Percentiles rank a stretch among this genome's conserved stretches.
Evolutionary conservation across 2,329 filamentous ascomycete species (phyloP).

Genomic region (Lachnellula arida): DNA sequence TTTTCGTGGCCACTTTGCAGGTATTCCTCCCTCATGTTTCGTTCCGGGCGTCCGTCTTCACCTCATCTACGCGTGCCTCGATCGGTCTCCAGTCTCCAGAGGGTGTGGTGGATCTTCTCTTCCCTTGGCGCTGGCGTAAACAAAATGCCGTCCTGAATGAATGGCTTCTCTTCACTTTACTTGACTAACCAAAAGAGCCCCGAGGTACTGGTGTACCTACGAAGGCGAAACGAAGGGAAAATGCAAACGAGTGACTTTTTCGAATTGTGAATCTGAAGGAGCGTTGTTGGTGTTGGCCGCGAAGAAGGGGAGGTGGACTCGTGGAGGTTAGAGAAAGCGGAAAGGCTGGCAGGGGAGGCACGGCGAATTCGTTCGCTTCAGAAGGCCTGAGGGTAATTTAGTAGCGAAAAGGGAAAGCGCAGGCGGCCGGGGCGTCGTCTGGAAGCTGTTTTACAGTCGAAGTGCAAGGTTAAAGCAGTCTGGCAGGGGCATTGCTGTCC

Average conservation of each 20-base stretch:
- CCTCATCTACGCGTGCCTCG: slow-evolving; percentile 20
- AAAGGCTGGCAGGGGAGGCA: background rate
- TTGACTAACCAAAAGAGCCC: slow-evolving; percentile 18
- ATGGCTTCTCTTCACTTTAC: background rate
- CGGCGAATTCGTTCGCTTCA: background rate
- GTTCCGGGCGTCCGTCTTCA: slow-evolving; percentile 12
- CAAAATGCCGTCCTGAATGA: background rate
- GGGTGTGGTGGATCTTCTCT: slow-evolving; percentile 14
- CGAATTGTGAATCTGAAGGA: slow-evolving; percentile 8
- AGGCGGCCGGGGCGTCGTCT: background rate
- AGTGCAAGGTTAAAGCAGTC: background rate
- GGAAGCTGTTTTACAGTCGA: background rate
- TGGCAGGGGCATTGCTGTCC: too few relatives aligned
- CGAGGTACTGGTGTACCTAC: slow-evolving; percentile 9
- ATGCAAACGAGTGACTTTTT: slow-evolving; percentile 22
- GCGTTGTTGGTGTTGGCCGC: slow-evolving; percentile 11
- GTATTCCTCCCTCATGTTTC: slow-evolving; percentile 27
- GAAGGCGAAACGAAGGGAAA: slow-evolving; percentile 15
- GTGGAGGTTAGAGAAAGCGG: slow-evolving; percentile 5
- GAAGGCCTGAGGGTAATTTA: background rate
- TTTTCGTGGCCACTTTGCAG: slow-evolving; percentile 11
- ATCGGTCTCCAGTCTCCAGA: background rate
- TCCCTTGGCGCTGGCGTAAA: slow-evolving; percentile 4
- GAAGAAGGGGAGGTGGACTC: slow-evolving; percentile 1
- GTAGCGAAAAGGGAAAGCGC: background rate